Evolutionary conservation across 345 rosid genomes (phyloP).

Genomic region (Carallia brachiata): DNA sequence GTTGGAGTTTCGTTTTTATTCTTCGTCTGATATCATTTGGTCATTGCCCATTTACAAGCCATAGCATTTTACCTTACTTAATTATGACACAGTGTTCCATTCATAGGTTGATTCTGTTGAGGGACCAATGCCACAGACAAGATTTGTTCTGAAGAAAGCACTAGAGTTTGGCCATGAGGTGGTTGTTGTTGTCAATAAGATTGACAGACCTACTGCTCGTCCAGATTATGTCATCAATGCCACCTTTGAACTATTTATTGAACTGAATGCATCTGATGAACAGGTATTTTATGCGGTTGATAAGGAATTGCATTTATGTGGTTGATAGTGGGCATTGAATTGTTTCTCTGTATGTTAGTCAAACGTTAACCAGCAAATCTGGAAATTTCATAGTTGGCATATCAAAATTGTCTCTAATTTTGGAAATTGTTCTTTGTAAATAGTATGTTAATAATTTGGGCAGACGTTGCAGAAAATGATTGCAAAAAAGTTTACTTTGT

Average conservation of each 20-base stretch:
- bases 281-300: conserved; percentile 50
- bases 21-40: not conserved
- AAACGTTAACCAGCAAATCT: not conserved
- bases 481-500: too few species aligned
- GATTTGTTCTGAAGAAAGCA: conserved; percentile 96
- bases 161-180: conserved; percentile 94
- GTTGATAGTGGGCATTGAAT: not conserved
- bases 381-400: not conserved
- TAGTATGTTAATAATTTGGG: not conserved
- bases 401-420: conserved; percentile 1
- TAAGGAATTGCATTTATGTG: not conserved
- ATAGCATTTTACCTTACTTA: not conserved
- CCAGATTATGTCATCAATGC: conserved; percentile 90
- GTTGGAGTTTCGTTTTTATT: not conserved
- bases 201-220: conserved; percentile 94
- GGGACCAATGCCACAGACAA: conserved; percentile 99
- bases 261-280: conserved; percentile 93
- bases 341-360: not conserved
- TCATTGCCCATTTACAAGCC: not conserved
- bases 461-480: conserved; percentile 2
- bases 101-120: conserved; percentile 95
- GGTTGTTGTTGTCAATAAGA: conserved; percentile 95
- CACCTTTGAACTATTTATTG: conserved; percentile 95
- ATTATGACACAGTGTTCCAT: conserved; percentile 10
- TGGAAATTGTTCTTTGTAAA: not conserved